A percentile compares a stretch with the other conserved stretches of the same genome.
These are phyloP conservation scores for Auricularia sp. DNA, from an alignment of 768 basidiomycete species.

Conservation along the genomic window DNA sequence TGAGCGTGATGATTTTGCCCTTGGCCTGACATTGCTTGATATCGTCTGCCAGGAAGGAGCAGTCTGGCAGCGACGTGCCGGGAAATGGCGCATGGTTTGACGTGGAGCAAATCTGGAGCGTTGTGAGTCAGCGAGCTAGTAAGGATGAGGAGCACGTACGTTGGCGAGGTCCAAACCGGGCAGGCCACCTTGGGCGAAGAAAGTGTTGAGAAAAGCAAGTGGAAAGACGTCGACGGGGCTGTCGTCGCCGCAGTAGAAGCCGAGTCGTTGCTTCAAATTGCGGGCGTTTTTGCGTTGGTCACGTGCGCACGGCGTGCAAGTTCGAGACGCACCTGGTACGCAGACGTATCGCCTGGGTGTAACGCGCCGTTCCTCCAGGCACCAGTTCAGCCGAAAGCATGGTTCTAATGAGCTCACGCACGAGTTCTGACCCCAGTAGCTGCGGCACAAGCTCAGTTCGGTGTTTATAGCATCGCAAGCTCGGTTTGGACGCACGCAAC, in stretches of 20 bases:
- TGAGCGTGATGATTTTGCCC: conserved; percentile 44
- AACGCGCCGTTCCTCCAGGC: conserved; percentile 32
- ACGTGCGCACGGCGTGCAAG: not conserved
- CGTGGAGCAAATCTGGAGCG: conserved; percentile 45
- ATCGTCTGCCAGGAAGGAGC: conserved; percentile 46
- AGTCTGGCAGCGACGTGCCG: conserved; percentile 54
- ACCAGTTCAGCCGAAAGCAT: not conserved
- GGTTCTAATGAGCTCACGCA: conserved; percentile 19
- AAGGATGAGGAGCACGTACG: conserved; percentile 23
- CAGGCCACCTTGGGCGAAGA: conserved; percentile 50
- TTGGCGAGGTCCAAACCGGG: conserved; percentile 64
- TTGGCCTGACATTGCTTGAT: conserved; percentile 56
- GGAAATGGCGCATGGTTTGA: conserved; percentile 46
- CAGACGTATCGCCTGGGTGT: conserved; percentile 33
- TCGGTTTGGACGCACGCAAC: not conserved
- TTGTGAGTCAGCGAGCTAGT: not conserved
- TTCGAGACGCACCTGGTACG: conserved; percentile 34
- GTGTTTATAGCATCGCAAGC: not conserved
- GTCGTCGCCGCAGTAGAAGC: conserved; percentile 30
- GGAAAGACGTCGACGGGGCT: conserved; percentile 59
- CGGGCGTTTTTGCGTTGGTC: not conserved
- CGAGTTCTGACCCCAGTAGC: conserved; percentile 21
- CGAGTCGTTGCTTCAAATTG: not conserved
- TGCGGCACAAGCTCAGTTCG: not conserved
- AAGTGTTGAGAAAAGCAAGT: conserved; percentile 56